Evolutionary conservation across 805 yeast genomes (phyloP).

Genomic region (Candida palmyrensis): DNA sequence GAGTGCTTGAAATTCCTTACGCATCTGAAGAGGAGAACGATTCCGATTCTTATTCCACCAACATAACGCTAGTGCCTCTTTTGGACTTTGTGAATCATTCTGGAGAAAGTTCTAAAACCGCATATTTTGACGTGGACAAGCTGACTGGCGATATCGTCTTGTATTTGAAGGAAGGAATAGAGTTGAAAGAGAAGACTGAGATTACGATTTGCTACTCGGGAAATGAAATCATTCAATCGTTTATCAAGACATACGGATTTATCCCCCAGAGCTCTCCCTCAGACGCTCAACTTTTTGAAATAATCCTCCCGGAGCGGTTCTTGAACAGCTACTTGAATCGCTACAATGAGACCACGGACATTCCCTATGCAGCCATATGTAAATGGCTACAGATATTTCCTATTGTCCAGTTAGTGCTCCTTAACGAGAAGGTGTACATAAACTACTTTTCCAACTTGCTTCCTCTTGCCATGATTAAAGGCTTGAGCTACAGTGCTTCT

Average conservation of each 20-base stretch:
- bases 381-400: conserved; percentile 28
- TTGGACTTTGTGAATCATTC: conserved; percentile 67
- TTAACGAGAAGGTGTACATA: conserved; percentile 9
- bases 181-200: conserved; percentile 11
- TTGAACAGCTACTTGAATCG: conserved; percentile 8
- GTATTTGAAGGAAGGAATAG: conserved; percentile 36
- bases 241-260: conserved; percentile 27
- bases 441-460: conserved; percentile 14
- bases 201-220: conserved; percentile 22
- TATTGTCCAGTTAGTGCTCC: conserved; percentile 16
- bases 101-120: conserved; percentile 34
- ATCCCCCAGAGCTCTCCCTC: conserved; percentile 14
- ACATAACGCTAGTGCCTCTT: conserved; percentile 58
- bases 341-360: conserved; percentile 8
- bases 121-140: conserved; percentile 57
- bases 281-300: conserved; percentile 11
- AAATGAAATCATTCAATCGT: conserved; percentile 16
- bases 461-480: conserved; percentile 39
- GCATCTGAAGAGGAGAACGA: conserved; percentile 48
- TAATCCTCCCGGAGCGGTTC: conserved; percentile 3
- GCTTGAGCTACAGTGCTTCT: conserved; percentile 69
- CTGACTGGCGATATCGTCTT: conserved; percentile 48
- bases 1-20: conserved; percentile 63
- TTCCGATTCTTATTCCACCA: conserved; percentile 41
- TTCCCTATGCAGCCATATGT: conserved; percentile 9